Conservation (phyloP, 345 rosid species). For the Bruguiera gymnorhiza region DNA sequence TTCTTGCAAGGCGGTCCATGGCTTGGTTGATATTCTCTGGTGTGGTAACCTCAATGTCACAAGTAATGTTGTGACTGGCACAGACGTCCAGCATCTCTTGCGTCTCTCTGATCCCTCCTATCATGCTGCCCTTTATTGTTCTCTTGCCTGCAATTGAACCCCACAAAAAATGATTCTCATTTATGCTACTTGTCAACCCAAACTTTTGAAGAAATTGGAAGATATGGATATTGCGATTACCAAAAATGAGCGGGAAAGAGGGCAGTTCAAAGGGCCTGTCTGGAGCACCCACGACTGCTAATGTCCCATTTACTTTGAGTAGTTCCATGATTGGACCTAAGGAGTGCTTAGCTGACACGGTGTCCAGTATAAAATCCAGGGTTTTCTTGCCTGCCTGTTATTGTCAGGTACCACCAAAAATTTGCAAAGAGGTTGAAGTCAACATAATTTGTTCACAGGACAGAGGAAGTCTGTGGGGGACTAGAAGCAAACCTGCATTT, state of each 20-base stretch:
- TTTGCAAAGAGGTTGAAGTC: too few species aligned
- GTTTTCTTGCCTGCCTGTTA: slow-evolving; percentile 38
- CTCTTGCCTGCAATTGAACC: slow-evolving; percentile 39
- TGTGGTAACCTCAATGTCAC: slow-evolving; percentile 43
- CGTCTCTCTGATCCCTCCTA: slow-evolving; percentile 49
- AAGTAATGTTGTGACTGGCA: slow-evolving; percentile 45
- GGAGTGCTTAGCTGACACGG: slow-evolving; percentile 51
- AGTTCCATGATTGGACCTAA: slow-evolving; percentile 48
- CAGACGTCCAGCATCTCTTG: slow-evolving; percentile 61
- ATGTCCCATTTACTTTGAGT: slow-evolving; percentile 51
- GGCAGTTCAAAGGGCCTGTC: slow-evolving; percentile 47
- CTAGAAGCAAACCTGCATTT: slow-evolving; percentile 40
- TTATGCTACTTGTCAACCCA: neutral
- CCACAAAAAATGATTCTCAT: neutral
- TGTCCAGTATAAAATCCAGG: slow-evolving; percentile 53
- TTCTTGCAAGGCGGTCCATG: slow-evolving; percentile 45
- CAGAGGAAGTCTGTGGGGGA: neutral
- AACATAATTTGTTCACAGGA: neutral
- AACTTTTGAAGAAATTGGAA: neutral
- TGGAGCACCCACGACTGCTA: slow-evolving; percentile 47
- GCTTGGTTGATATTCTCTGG: slow-evolving; percentile 45
- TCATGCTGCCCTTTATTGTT: slow-evolving; percentile 48
- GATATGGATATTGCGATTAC: slow-evolving; percentile 14
- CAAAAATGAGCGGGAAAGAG: slow-evolving; percentile 55
- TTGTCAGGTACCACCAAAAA: neutral